These are phyloP conservation scores for Agroathelia rolfsii DNA, from an alignment of 1,284 basidiomycete species.

Conservation along the genomic window DNA sequence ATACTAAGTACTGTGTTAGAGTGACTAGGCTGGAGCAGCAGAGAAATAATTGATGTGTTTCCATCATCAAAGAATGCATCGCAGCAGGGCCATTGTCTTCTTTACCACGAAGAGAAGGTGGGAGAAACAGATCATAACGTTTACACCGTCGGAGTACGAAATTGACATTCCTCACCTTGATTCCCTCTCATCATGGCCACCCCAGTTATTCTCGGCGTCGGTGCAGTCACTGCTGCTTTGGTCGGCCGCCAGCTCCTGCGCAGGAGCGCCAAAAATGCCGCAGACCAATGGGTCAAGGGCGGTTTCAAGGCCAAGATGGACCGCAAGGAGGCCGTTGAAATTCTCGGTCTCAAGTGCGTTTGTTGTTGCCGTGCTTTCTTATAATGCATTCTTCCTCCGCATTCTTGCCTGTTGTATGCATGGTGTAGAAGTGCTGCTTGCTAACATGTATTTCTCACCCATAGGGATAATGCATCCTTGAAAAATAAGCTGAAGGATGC, in stretches of 20 bases:
- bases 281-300: conserved; percentile 85
- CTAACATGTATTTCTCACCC: background rate
- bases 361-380: conserved; percentile 13
- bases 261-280: conserved; percentile 50
- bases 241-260: conserved; percentile 63
- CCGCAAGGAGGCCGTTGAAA: conserved; percentile 82
- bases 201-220: conserved; percentile 67
- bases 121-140: too few species aligned
- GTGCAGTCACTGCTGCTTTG: conserved; percentile 73
- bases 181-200: conserved; percentile 47
- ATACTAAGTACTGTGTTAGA: too few species aligned
- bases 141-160: background rate
- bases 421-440: background rate
- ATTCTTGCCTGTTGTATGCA: conserved; percentile 5
- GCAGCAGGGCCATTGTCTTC: too few species aligned
- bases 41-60: too few species aligned
- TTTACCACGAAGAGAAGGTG: too few species aligned
- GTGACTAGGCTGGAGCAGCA: too few species aligned
- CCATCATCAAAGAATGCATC: too few species aligned
- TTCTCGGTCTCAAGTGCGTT: conserved; percentile 86
- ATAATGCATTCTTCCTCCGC: conserved; percentile 7
- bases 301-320: conserved; percentile 98
- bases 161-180: conserved; percentile 7
- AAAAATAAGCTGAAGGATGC: conserved; percentile 79
- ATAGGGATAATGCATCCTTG: conserved; percentile 67